Evolutionary conservation across 208 protist genomes (phyloP).

Genomic region (Leishmania lainsoni): DNA sequence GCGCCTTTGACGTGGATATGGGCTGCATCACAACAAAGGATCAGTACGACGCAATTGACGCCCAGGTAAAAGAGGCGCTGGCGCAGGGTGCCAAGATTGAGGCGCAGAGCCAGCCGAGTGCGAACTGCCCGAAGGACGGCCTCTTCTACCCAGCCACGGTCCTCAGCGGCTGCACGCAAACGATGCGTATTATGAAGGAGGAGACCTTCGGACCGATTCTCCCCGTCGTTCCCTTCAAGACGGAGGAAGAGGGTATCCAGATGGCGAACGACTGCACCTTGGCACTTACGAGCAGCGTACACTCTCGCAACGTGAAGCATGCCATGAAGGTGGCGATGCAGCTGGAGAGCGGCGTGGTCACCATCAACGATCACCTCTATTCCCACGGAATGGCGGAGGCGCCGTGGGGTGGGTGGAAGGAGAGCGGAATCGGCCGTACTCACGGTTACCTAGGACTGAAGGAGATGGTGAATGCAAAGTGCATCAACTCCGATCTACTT

Average conservation of each 20-base stretch:
- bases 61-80: conserved; percentile 73
- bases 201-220: conserved; percentile 94
- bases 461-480: conserved; percentile 89
- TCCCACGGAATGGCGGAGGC: conserved; percentile 66
- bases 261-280: conserved; percentile 77
- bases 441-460: conserved; percentile 74
- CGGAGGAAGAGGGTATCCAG: conserved; percentile 76
- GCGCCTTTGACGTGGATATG: conserved; percentile 68
- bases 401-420: conserved; percentile 92
- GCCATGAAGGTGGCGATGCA: conserved; percentile 43
- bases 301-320: conserved; percentile 43
- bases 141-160: conserved; percentile 88
- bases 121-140: conserved; percentile 44
- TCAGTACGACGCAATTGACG: conserved; percentile 66
- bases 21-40: conserved; percentile 65
- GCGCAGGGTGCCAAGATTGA: conserved; percentile 60
- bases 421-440: conserved; percentile 85
- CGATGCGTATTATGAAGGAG: conserved; percentile 88
- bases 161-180: conserved; percentile 65
- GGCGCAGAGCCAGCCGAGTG: conserved; percentile 66
- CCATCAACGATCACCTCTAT: conserved; percentile 83
- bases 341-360: conserved; percentile 83
- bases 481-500: conserved; percentile 68
- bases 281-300: conserved; percentile 84
- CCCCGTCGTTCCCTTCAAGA: conserved; percentile 67